Conservation (phyloP, 2,329 filamentous ascomycete species). For the Aspergillus chevalieri region DNA sequence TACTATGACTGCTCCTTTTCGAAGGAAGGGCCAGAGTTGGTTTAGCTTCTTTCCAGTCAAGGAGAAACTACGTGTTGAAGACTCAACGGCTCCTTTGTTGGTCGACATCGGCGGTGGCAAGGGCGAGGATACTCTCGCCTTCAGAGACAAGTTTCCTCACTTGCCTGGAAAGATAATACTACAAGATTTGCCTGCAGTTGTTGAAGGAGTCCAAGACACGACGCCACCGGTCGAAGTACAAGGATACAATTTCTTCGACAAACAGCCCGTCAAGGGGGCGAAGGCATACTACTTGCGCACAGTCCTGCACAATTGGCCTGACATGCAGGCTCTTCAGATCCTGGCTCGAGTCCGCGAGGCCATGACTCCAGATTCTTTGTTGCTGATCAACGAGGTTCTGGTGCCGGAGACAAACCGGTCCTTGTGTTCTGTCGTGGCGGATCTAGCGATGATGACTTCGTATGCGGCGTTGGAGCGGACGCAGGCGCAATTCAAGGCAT, state of each 20-base stretch:
- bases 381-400: constrained; percentile 24
- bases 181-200: constrained; percentile 15
- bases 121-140: constrained; percentile 16
- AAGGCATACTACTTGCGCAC: constrained; percentile 18
- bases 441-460: constrained; percentile 14
- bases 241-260: constrained; percentile 16
- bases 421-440: constrained; percentile 5
- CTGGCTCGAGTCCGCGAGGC: constrained; percentile 10
- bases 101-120: constrained; percentile 20
- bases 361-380: constrained; percentile 17
- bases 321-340: constrained; percentile 13
- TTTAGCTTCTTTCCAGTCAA: background rate
- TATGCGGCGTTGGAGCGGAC: constrained; percentile 13
- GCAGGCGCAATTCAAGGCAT: constrained; percentile 15
- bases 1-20: constrained; percentile 12
- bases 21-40: constrained; percentile 4
- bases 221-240: constrained; percentile 6
- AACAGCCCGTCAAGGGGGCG: constrained; percentile 18
- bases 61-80: constrained; percentile 1
- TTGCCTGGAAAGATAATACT: constrained; percentile 12
- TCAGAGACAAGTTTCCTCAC: constrained; percentile 7
- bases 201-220: constrained; percentile 4
- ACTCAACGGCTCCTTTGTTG: constrained; percentile 9
- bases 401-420: constrained; percentile 14
- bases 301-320: constrained; percentile 19